These are phyloP conservation scores for Aspergillus tubingensis DNA, from an alignment of 2,329 filamentous ascomycete species.

Conservation along the genomic window DNA sequence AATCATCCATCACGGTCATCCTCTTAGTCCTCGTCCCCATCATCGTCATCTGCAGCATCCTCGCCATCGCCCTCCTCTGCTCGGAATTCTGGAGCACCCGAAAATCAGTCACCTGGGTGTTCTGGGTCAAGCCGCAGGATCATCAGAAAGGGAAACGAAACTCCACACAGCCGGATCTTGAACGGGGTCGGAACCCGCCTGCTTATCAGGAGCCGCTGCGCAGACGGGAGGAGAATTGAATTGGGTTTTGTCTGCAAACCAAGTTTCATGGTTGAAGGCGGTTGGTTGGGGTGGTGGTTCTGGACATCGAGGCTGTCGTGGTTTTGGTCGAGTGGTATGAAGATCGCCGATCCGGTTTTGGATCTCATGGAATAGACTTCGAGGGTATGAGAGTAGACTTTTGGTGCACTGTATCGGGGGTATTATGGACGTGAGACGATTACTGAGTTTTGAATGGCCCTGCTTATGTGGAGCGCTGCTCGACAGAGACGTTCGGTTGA, in stretches of 20 bases:
- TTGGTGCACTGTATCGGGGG: not conserved
- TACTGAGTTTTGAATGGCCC: not conserved
- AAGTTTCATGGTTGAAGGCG: not conserved
- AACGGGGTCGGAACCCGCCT: not conserved
- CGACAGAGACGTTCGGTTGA: too few relatives aligned
- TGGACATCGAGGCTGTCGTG: not conserved
- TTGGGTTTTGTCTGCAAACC: too few relatives aligned
- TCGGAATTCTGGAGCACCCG: constrained; percentile 36
- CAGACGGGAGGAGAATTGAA: not conserved
- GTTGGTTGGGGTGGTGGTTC: not conserved
- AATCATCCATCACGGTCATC: constrained; percentile 44
- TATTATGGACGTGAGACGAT: not conserved
- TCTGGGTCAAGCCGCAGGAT: constrained; percentile 25
- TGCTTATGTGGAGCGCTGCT: not conserved
- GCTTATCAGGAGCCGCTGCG: not conserved
- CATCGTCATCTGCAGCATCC: constrained; percentile 42
- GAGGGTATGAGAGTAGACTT: not conserved
- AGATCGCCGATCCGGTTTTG: not conserved
- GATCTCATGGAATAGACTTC: too few relatives aligned
- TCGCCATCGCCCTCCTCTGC: constrained; percentile 43
- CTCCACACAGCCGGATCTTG: not conserved
- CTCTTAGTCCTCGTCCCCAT: constrained; percentile 52
- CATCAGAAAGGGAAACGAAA: constrained; percentile 9
- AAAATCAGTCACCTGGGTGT: constrained; percentile 16
- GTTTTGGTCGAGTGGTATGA: not conserved